Conservation (phyloP, 768 basidiomycete species). For the Boletus rubescentipes region DNA sequence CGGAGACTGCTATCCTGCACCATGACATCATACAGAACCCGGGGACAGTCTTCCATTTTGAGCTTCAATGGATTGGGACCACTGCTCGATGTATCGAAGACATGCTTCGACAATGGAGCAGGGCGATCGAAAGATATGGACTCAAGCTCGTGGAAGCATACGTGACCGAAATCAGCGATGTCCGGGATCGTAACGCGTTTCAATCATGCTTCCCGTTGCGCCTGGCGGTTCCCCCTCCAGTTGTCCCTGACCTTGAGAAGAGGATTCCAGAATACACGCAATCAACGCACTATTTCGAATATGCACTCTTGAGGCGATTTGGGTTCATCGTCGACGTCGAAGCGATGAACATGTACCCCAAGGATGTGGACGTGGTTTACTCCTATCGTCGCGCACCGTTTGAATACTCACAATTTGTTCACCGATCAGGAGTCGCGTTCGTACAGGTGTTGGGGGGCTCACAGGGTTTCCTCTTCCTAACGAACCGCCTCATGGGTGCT, state of each 20-base stretch:
- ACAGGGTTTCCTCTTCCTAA: conserved; percentile 85
- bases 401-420: conserved; percentile 88
- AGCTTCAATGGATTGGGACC: conserved; percentile 95
- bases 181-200: conserved; percentile 83
- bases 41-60: conserved; percentile 93
- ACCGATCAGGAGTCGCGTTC: conserved; percentile 86
- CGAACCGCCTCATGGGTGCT: conserved; percentile 79
- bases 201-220: conserved; percentile 86
- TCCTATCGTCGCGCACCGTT: conserved; percentile 81
- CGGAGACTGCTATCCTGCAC: conserved; percentile 85
- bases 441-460: conserved; percentile 81
- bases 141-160: conserved; percentile 92
- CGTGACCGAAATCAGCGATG: conserved; percentile 87
- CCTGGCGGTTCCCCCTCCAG: conserved; percentile 74
- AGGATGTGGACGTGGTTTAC: conserved; percentile 81
- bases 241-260: conserved; percentile 62
- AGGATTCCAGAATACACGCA: conserved; percentile 68
- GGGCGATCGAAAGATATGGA: conserved; percentile 85
- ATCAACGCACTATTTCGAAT: conserved; percentile 74
- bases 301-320: conserved; percentile 70
- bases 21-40: conserved; percentile 96
- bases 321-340: conserved; percentile 86
- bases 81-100: conserved; percentile 92
- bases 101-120: conserved; percentile 75
- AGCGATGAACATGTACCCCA: conserved; percentile 72